These are phyloP conservation scores for Scortechinia acanthostroma DNA, from an alignment of 2,329 filamentous ascomycete species.

Conservation along the genomic window DNA sequence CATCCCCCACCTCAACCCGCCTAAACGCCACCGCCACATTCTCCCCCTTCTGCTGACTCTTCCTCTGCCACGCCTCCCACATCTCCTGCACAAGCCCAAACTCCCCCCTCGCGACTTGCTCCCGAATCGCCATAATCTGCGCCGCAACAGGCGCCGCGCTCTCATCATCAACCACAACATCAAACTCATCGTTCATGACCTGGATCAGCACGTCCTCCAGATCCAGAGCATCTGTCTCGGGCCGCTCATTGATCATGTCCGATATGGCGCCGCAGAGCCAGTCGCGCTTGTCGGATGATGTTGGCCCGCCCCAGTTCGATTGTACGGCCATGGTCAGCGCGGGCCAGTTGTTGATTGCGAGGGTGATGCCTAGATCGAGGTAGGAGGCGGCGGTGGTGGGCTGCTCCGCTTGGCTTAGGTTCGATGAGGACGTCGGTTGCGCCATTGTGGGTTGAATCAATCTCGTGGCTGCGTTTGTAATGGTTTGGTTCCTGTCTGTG, in stretches of 20 bases:
- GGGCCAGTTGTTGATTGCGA: constrained; percentile 50
- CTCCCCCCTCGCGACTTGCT: constrained; percentile 33
- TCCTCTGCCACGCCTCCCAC: constrained; percentile 32
- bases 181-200: constrained; percentile 59
- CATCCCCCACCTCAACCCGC: constrained; percentile 33
- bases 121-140: constrained; percentile 40
- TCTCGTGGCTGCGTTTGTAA: background rate
- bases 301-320: constrained; percentile 53
- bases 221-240: constrained; percentile 48
- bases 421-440: constrained; percentile 4
- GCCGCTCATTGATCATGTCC: constrained; percentile 40
- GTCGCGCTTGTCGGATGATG: constrained; percentile 52
- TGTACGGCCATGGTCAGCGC: constrained; percentile 50
- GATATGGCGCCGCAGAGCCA: constrained; percentile 59
- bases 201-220: constrained; percentile 53
- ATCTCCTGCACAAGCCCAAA: constrained; percentile 33
- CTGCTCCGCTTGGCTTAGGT: no score
- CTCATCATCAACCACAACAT: constrained; percentile 54
- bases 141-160: constrained; percentile 44
- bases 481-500: background rate
- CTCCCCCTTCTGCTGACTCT: constrained; percentile 25
- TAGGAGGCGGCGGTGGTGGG: constrained; percentile 19
- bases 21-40: constrained; percentile 17
- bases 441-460: background rate
- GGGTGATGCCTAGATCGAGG: constrained; percentile 53